Base-by-base conservation (phyloP, 176 grass and related monocot genomes). In the Lolium perenne region DNA sequence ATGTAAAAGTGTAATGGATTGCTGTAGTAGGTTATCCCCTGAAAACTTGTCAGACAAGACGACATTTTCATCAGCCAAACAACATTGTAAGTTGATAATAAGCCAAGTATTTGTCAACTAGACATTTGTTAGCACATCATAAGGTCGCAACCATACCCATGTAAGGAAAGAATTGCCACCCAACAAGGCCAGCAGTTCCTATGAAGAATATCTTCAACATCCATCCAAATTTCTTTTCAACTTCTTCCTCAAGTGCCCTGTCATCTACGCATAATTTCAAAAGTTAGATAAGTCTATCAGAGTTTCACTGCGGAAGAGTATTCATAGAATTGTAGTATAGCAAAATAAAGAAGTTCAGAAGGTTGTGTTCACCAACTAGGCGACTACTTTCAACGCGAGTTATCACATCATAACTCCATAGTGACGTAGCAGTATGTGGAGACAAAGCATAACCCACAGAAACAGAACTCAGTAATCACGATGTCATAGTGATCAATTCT, bases 111-210 rank as follows among this genome's bases (percentile, higher is more conserved):
- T n/a, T 63, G 25, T 14, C 75, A 82, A 49, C 35, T 13, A 0
- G 14, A 43, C 53, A 17, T 80, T 25, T 56, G 35, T 48, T 79
- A 45, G 22, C 15, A 54, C 4, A 80, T 85, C 20, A 55, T 50
- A 25, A 68, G 54, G 46, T 13, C 14, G 0, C 54, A 54, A 22
- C 38, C 75, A 70, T 92, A 98, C 96, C 96, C 96, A 98, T 98
- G 69, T 98, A 98, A 40, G 93, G 96, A 89, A 98, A 95, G 89
- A 98, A 98, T 32, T 98, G 77, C 45, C 87, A 98, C 41, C 80
- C 96, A 82, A 95, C 93, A 85, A 94, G 77, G 20, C 78, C 83
- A 80, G 96, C 96, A 79, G 96, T 98, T 84, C 65, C 88, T 54
- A 95, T 8, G 71, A 98, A 98, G 77, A 98, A 76, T 81, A 88